Base-by-base conservation (phyloP, 2,329 filamentous ascomycete genomes). In the Cladophialophora yegresii region DNA sequence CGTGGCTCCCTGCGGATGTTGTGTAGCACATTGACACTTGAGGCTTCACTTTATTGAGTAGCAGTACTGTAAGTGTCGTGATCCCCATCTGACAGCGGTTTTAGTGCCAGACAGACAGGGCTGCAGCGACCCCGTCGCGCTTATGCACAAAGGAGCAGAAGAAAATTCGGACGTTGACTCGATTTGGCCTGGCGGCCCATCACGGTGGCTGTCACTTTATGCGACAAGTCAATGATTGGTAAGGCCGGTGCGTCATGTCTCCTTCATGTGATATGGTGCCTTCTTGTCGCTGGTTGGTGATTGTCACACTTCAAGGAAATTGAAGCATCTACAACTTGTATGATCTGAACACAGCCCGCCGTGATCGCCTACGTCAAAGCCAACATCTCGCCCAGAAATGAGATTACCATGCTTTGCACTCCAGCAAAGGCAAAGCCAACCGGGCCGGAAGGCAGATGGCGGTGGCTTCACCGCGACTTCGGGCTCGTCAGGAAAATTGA, bases 381-480 rank as follows among this genome's bases (percentile, higher is more conserved):
- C 20, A 33, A 28, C 36, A 49, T 10, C 23, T 22, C 7, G 40
- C 22, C 26, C 8, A n/a, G 30, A 28, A 49, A 33, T 32, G 50
- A 61, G 45, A 61, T 58, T 49, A 54, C 30, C n/a, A n/a, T 43
- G 36, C 36, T n/a, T 43, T 20, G 36, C 20, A 26, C 30, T 28
- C 20, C 26, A 43, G 33, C 28, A 28, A n/a, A 22, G 28, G 13
- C 16, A 32, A 4, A 32, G 43, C n/a, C 40, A 8, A 33, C 26
- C 20, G 6, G 6, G 47, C 9, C 30, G 7, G 56, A 20, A 36
- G 50, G 45, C 22, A 47, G 57, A 58, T 26, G 53, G 63, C 63
- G 65, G 65, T 67, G 59, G 60, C 50, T 61, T 67, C 65, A 67
- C 65, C 65, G 65, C 65, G 64, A 66, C 36, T 61, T 63, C 30